Conservation (phyloP, 306 rosid genomes). For the Delonix regia region DNA sequence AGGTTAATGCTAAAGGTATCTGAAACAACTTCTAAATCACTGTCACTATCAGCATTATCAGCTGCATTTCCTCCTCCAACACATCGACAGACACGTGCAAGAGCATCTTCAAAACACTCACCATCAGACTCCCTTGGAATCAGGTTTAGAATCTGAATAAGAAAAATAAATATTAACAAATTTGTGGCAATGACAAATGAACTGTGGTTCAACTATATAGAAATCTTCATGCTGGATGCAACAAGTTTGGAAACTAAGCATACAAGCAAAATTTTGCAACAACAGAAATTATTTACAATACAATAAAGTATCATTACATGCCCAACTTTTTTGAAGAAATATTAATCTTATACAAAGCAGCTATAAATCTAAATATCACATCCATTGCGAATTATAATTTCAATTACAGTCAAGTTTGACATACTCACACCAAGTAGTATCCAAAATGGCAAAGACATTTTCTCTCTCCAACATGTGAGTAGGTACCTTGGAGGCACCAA, state of each 20-base stretch:
- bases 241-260: conserved; percentile 14
- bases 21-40: conserved; percentile 97
- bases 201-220: too few species aligned
- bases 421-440: not conserved
- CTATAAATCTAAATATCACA: not conserved
- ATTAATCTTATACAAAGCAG: not conserved
- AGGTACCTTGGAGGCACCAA: too few species aligned
- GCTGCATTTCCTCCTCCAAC: conserved; percentile 80
- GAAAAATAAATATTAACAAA: too few species aligned
- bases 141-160: conserved; percentile 61
- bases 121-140: conserved; percentile 90
- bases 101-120: conserved; percentile 87
- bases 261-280: not conserved
- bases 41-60: conserved; percentile 87
- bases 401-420: not conserved
- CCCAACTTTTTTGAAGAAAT: not conserved
- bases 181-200: not conserved
- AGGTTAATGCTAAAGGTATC: conserved; percentile 82
- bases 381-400: not conserved
- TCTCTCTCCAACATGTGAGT: not conserved
- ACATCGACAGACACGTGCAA: conserved; percentile 86
- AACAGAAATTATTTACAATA: not conserved
- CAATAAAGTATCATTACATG: not conserved
- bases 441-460: not conserved
- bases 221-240: not conserved